Base-by-base conservation (phyloP, 2,329 filamentous ascomycete genomes). In the Pseudocercospora macadamiae region DNA sequence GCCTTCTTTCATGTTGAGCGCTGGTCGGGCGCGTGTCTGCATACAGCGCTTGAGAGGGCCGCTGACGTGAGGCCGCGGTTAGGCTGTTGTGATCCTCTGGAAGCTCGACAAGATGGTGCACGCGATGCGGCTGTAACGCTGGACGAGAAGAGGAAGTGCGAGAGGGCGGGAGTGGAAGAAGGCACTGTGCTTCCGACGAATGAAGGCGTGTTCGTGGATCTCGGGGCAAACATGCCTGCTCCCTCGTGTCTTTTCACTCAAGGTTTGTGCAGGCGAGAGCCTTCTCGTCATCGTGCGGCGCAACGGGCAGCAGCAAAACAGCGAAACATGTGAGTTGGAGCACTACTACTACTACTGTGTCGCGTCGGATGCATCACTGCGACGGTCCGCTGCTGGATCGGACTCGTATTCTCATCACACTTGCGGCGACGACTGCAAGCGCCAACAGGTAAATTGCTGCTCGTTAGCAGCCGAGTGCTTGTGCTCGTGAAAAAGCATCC, bases 1-100 rank as follows among this genome's bases (percentile, higher is more conserved):
- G 3, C 16, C 14, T 23, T 12, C 8, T 21, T 14, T 16, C 16
- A 16, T 16, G 10, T 19, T 44, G 16, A 14, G 39, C 39, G 23
- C 18, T 19, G 10, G 16, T 23, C 14, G 16, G 26, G 47, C 47
- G 47, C 47, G 47, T 32, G 34, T 19, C 47, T 19, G 47, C 47
- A 34, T 19, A 30, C 47, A 32, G 28, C 16, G 16, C n/a, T 19
- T 34, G 47, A 28, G 26, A n/a, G 16, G 25, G 25, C 16, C 26
- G 47, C 47, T 51, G 47, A 51, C 47, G 47, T 51, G 47, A 51
- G 47, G 5, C 19, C 16, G 36, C 36, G 12, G n/a, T 18, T 37
- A 14, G n/a, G 36, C 4, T 16, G 36, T 37, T 18, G 16, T n/a
- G 3, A 18, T 4, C 19, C 36, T 37, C 36, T 37, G 36, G 19